Base-by-base conservation (phyloP, 2,329 filamentous ascomycete genomes). In the Chaetomiaceae sp. region DNA sequence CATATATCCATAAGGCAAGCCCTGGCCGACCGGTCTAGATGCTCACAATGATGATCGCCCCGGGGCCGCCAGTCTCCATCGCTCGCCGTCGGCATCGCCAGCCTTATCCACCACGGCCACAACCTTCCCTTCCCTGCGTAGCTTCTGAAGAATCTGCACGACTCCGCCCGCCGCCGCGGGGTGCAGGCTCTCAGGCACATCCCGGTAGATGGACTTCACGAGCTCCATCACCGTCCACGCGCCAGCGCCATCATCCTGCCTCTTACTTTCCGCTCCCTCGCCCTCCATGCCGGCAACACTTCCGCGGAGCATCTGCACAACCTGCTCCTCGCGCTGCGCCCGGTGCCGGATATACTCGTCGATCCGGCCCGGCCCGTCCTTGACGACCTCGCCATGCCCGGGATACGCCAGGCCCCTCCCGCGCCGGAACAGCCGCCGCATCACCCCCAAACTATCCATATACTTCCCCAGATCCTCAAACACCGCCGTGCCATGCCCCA, bases 151-250 rank as follows among this genome's bases (percentile, higher is more conserved):
- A 45, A 97, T 85, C 68, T 91, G 86, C 51, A 83, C 51, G 6
- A 96, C 72, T 1, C 90, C 89, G 33, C 76, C 74, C 52, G 86
- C 81, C 0, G 93, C 93, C 8, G 90, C 83, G 10, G 74, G 61
- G 65, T 90, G 86, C 54, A 97, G 70, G 58, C 74, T 79, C 62
- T 86, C 80, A 0, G 86, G 83, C 18, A 95, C 83, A 58, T 88
- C 82, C 43, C 74, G 76, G 63, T 98, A 98, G 27, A 98, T 88
- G 26, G 86, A 70, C 65, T 85, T 86, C n/a, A 96, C 91, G 53
- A 97, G 72, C 48, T 91, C 87, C 76, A 88, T 83, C 8, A 81
- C 74, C 6, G 76, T 79, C 86, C 84, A 88, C 0, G 65, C 27
- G 6, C 63, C 48, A 67, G 42, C 32, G 6, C 34, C 33, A 22